These are phyloP conservation scores for Megacollybia platyphylla DNA, from an alignment of 1,284 basidiomycete genomes.

Conservation along the genomic window DNA sequence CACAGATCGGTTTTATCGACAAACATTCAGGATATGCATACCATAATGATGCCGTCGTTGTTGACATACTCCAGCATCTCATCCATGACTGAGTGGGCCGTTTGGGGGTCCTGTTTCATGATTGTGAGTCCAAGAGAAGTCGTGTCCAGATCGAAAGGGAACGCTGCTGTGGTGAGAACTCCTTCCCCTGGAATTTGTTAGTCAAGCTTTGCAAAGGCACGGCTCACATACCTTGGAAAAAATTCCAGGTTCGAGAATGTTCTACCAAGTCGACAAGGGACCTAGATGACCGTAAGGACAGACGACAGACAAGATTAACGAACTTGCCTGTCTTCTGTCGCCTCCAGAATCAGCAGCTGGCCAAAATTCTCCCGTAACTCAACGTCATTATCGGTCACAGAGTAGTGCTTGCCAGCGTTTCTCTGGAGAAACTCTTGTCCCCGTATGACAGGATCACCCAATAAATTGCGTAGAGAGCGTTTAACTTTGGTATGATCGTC, in stretches of 20 bases:
- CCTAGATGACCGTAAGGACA: conserved; percentile 12
- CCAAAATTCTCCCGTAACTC: conserved; percentile 40
- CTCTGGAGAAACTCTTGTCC: conserved; percentile 24
- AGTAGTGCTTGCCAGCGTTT: conserved; percentile 28
- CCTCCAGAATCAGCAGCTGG: conserved; percentile 44
- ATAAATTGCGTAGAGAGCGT: conserved; percentile 29
- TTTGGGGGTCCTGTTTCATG: conserved; percentile 17
- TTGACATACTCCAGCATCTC: conserved; percentile 38
- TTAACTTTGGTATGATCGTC: conserved; percentile 27
- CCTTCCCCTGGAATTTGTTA: conserved; percentile 18
- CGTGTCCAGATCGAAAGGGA: conserved; percentile 38
- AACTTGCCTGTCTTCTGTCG: conserved; percentile 30
- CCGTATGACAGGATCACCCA: conserved; percentile 31
- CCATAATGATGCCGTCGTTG: conserved; percentile 37
- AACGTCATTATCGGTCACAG: conserved; percentile 28
- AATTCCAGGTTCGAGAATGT: conserved; percentile 36
- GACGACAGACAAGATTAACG: neutral
- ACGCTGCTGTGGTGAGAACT: conserved; percentile 26
- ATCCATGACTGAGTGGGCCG: conserved; percentile 32
- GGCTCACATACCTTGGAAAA: conserved; percentile 29
- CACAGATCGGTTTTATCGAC: conserved; percentile 3
- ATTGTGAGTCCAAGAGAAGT: conserved; percentile 36
- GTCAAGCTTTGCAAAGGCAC: neutral
- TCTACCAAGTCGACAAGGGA: conserved; percentile 27
- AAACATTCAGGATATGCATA: conserved; percentile 8